Conservation (phyloP, 179 eudicot genomes). For the Silene noctiflora region DNA sequence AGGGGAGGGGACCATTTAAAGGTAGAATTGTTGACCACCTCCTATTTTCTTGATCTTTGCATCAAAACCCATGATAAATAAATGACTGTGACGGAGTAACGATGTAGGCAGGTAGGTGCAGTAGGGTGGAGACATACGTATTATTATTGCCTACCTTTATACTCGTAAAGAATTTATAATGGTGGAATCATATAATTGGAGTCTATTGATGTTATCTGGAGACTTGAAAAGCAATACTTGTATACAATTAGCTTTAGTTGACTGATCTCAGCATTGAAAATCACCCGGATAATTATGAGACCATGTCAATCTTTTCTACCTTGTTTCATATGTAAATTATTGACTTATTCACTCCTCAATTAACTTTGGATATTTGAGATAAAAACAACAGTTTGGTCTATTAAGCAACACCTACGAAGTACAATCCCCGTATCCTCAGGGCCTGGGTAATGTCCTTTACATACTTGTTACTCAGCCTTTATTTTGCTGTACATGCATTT, state of each 20-base stretch:
- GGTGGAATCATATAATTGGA: constrained; percentile 20
- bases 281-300: constrained; percentile 22
- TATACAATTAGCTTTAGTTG: constrained; percentile 27
- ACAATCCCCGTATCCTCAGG: constrained; percentile 10
- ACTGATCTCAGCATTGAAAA: constrained; percentile 21
- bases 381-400: background rate
- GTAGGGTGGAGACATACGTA: no score
- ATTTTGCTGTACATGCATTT: background rate
- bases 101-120: no score
- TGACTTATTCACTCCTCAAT: constrained; percentile 14
- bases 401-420: background rate
- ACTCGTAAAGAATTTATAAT: background rate
- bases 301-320: constrained; percentile 32
- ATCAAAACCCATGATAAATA: no score
- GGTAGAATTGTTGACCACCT: no score
- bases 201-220: constrained; percentile 11
- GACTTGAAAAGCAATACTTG: constrained; percentile 9
- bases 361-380: constrained; percentile 3
- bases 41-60: no score
- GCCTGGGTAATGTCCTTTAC: constrained; percentile 3
- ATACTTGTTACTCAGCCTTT: background rate
- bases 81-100: no score
- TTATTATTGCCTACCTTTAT: no score
- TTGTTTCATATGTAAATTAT: constrained; percentile 18
- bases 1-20: no score